Conservation (phyloP, 352 stramenopile species). For the Detonula confervacea region DNA sequence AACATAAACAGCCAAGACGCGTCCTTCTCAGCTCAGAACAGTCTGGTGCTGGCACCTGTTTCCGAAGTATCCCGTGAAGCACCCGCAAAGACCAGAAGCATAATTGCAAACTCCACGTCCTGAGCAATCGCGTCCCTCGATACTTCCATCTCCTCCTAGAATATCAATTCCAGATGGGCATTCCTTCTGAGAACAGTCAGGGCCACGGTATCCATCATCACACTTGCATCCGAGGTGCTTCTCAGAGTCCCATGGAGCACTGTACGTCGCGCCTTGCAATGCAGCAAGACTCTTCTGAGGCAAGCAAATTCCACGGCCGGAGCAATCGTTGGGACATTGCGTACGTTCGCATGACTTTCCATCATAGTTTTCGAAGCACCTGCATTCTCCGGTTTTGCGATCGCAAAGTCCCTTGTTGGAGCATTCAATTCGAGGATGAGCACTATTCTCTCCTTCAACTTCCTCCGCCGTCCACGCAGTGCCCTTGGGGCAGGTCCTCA, state of each 20-base stretch:
- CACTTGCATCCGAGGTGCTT: constrained; percentile 95
- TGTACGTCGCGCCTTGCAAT: constrained; percentile 55
- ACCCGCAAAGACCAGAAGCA: constrained; percentile 90
- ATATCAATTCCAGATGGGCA: constrained; percentile 92
- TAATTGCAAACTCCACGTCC: constrained; percentile 84
- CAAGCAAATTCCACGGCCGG: constrained; percentile 91
- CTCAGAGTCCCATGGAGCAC: constrained; percentile 89
- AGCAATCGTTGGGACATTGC: constrained; percentile 95
- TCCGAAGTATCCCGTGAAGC: constrained; percentile 95
- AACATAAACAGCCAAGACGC: not conserved
- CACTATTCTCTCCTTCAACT: constrained; percentile 80
- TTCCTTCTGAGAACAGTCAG: constrained; percentile 94
- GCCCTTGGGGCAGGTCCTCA: constrained; percentile 79
- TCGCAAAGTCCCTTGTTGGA: constrained; percentile 93
- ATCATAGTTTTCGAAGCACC: constrained; percentile 84
- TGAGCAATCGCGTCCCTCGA: constrained; percentile 85
- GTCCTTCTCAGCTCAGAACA: constrained; percentile 59
- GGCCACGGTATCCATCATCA: constrained; percentile 92
- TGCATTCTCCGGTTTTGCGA: constrained; percentile 85
- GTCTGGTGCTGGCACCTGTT: constrained; percentile 89
- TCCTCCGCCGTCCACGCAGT: constrained; percentile 75
- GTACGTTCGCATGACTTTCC: constrained; percentile 90
- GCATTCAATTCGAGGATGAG: constrained; percentile 90
- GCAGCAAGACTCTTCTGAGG: constrained; percentile 89
- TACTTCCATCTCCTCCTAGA: constrained; percentile 87